Base-by-base conservation (phyloP, 108 stramenopile genomes). In the Cylindrotheca fusiformis region DNA sequence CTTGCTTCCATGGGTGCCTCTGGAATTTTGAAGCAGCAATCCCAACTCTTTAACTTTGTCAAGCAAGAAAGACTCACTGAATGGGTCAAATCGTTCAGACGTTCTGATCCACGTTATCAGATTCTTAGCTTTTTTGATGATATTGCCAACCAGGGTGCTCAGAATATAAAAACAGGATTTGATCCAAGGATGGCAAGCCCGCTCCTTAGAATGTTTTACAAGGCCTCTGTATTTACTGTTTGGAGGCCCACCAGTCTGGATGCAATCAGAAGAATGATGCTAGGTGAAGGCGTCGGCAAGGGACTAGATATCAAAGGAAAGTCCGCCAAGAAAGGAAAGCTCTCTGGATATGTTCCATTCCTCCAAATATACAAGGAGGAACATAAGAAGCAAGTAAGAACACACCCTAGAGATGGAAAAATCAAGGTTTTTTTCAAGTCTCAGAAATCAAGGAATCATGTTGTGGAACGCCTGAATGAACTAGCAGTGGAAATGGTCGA, bases 281-380 rank as follows among this genome's bases (percentile, higher is more conserved):
- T 69, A 22, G 81, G 85, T 5, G 55, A 68, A 18, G 84, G 67
- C 0, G 74, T 74, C n/a, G 84, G 85, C 21, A 86, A 86, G 59
- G 81, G 85, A n/a, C 65, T 86, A 25, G 81, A 86, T 47, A 80
- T 85, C 33, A 85, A 85, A 53, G 84, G 84, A n/a, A 85, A 85
- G 54, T 68, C 65, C 17, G 84, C 85, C 36, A 82, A 80, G 44
- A 30, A 49, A 12, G 85, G 85, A 26, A 70, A 60, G 25, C 60
- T 84, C 31, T 72, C 69, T n/a, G 81, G 64, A n/a, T 82, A 69
- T 51, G 78, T 86, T 4, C 85, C 85, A 6, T 86, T 81, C 58
- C 53, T 86, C 31, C 85, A 86, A 53, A 80, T 86, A 23, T 65
- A 75, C 27, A 62, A 75, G 54, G 76, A 82, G n/a, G 61, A 66